These are phyloP conservation scores for Colletotrichum higginsianum DNA, from an alignment of 2,329 filamentous ascomycete species.

Conservation along the genomic window DNA sequence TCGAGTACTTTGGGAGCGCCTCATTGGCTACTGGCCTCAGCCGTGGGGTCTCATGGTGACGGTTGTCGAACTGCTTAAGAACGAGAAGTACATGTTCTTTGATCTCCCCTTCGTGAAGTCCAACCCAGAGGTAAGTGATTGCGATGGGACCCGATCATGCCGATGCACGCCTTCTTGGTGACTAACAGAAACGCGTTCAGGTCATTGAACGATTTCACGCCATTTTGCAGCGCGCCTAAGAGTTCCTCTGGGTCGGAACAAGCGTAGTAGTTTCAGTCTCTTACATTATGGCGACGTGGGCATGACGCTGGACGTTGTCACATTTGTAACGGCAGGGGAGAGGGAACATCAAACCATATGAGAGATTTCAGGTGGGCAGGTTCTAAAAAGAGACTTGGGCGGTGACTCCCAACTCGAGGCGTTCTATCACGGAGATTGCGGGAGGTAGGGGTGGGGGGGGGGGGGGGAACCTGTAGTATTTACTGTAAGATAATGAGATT, in stretches of 20 bases:
- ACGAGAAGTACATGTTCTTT: slow-evolving; percentile 92
- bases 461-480: slow-evolving; percentile 21
- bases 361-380: not conserved
- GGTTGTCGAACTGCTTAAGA: slow-evolving; percentile 90
- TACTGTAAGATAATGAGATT: slow-evolving; percentile 34
- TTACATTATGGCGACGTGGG: not conserved
- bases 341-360: not conserved
- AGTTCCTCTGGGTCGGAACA: not conserved
- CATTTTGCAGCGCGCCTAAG: slow-evolving; percentile 30
- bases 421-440: slow-evolving; percentile 13
- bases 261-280: not conserved
- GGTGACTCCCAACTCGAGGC: slow-evolving; percentile 13
- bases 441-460: no score
- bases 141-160: not conserved
- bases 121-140: slow-evolving; percentile 80
- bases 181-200: slow-evolving; percentile 2
- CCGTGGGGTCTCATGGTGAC: slow-evolving; percentile 96
- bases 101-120: slow-evolving; percentile 93
- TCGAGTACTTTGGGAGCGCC: slow-evolving; percentile 87
- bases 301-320: not conserved
- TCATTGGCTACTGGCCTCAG: slow-evolving; percentile 91
- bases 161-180: not conserved
- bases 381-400: slow-evolving; percentile 10
- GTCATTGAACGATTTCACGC: slow-evolving; percentile 44
- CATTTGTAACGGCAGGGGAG: not conserved